A percentile compares a stretch with the other conserved stretches of the same genome.
phyloP scores from a whole-genome alignment of 2,329 filamentous ascomycete species.

The Colletotrichum navitas region DNA sequence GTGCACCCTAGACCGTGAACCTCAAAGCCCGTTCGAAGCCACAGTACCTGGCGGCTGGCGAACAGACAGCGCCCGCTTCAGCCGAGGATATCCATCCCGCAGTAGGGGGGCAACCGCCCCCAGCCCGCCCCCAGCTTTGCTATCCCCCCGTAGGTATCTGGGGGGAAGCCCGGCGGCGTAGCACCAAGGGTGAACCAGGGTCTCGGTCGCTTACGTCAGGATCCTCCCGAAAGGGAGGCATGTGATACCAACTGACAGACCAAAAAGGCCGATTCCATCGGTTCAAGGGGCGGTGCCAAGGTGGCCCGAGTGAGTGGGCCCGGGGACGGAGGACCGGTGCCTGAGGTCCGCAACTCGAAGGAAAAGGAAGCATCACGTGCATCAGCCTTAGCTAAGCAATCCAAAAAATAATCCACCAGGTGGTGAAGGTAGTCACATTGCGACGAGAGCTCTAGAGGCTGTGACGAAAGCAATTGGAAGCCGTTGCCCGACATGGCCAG shows the following conservation, averaged over 20 bases:
- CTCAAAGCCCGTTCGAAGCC: slow-evolving; percentile 40
- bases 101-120: slow-evolving; percentile 24
- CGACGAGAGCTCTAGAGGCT: slow-evolving; percentile 5
- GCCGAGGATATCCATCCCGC: slow-evolving; percentile 47
- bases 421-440: slow-evolving; percentile 15
- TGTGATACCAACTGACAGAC: slow-evolving; percentile 24
- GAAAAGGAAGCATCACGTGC: neutral
- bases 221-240: slow-evolving; percentile 29
- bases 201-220: slow-evolving; percentile 38
- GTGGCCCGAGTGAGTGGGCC: slow-evolving; percentile 30
- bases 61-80: slow-evolving; percentile 41
- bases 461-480: slow-evolving; percentile 32
- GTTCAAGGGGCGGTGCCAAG: slow-evolving; percentile 23
- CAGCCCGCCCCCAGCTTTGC: slow-evolving; percentile 7
- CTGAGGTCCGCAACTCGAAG: neutral
- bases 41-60: slow-evolving; percentile 37
- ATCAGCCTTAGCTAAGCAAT: slow-evolving; percentile 23
- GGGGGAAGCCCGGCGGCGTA: slow-evolving; percentile 33
- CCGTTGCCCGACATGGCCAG: slow-evolving; percentile 48
- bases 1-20: slow-evolving; percentile 40
- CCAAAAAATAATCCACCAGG: slow-evolving; percentile 18
- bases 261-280: slow-evolving; percentile 24
- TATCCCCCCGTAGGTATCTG: neutral
- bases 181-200: slow-evolving; percentile 21
- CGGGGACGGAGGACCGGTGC: slow-evolving; percentile 30